A percentile compares a stretch with the other conserved stretches of the same genome.
These are phyloP conservation scores for Arthroderma sp. DNA, from an alignment of 2,329 filamentous ascomycete species.

Conservation along the genomic window DNA sequence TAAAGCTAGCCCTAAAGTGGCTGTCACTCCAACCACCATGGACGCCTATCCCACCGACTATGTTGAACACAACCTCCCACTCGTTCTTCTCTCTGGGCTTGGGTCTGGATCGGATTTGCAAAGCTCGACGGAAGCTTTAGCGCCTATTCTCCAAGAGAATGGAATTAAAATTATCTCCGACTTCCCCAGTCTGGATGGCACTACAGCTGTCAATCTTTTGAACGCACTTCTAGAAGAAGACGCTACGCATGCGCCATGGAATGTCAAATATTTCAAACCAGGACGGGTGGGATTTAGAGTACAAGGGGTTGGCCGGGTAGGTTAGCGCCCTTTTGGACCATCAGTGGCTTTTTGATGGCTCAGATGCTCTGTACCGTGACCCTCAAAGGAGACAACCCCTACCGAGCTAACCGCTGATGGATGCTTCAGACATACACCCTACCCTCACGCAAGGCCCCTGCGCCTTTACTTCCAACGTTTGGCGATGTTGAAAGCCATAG, in stretches of 20 bases:
- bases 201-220: conserved; percentile 52
- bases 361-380: background rate
- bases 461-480: conserved; percentile 33
- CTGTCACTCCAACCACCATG: conserved; percentile 22
- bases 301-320: conserved; percentile 66
- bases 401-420: background rate
- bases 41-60: conserved; percentile 48
- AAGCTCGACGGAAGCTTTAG: conserved; percentile 13
- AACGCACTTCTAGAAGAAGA: conserved; percentile 54
- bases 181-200: conserved; percentile 51
- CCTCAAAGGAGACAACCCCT: too few relatives aligned
- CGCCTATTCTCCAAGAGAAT: conserved; percentile 42
- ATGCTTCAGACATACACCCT: conserved; percentile 37
- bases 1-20: too few relatives aligned
- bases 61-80: conserved; percentile 73
- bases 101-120: conserved; percentile 27
- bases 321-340: conserved; percentile 27
- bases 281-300: conserved; percentile 50
- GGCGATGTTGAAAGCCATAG: conserved; percentile 30
- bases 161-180: conserved; percentile 57
- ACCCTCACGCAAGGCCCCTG: conserved; percentile 49
- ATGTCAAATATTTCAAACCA: conserved; percentile 41
- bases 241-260: conserved; percentile 54
- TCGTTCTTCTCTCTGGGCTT: conserved; percentile 71
- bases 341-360: too few relatives aligned